Percentiles rank a stretch among this genome's conserved stretches.
Evolutionary conservation across 257 asterid species (phyloP).

Genomic region (Ballota nigra): DNA sequence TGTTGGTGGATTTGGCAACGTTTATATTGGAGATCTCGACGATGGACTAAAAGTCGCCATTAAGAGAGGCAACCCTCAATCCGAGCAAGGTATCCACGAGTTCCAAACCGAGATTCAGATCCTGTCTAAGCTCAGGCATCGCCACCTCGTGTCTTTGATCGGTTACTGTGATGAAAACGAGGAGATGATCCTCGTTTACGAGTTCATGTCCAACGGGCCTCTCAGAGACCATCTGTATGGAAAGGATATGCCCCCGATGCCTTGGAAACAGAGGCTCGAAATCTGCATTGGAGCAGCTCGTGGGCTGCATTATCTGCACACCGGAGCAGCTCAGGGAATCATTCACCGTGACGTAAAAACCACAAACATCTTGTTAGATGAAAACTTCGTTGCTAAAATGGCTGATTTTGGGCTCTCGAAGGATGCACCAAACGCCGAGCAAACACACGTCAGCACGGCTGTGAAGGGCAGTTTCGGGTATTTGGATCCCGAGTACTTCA

Average conservation of each 20-base stretch:
- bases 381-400: constrained; percentile 73
- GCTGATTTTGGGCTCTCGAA: constrained; percentile 94
- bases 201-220: constrained; percentile 88
- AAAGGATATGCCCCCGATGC: constrained; percentile 32
- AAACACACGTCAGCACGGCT: constrained; percentile 86
- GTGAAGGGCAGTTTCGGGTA: constrained; percentile 97
- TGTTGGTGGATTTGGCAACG: constrained; percentile 92
- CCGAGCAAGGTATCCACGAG: constrained; percentile 91
- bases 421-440: constrained; percentile 56
- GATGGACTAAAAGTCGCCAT: constrained; percentile 79
- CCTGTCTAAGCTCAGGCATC: constrained; percentile 84
- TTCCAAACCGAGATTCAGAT: constrained; percentile 92
- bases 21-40: constrained; percentile 61
- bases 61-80: constrained; percentile 91
- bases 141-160: constrained; percentile 81
- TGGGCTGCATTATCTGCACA: constrained; percentile 86
- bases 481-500: constrained; percentile 84
- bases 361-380: constrained; percentile 80
- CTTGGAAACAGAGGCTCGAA: constrained; percentile 86
- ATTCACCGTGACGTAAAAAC: constrained; percentile 90
- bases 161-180: constrained; percentile 88
- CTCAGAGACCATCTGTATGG: constrained; percentile 71
- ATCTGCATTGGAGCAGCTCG: constrained; percentile 92
- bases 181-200: constrained; percentile 91
- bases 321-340: constrained; percentile 82